Evolutionary conservation across 495 filamentous ascomycete genomes (phyloP), one percentile per base, ranked within the genome.

Genomic region (Evernia prunastri): DNA sequence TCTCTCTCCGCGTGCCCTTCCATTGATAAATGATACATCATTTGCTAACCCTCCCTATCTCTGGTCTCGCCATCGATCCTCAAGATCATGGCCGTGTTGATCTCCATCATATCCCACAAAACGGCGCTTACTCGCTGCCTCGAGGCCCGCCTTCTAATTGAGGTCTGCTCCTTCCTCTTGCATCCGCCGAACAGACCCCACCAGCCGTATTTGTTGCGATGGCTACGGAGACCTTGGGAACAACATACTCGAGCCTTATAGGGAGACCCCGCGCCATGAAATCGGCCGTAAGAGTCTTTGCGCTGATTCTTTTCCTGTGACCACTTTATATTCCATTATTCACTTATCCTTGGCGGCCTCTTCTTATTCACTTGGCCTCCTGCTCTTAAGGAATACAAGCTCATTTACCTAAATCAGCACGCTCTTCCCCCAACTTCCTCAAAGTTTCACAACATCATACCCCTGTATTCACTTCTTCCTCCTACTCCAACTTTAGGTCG

Each of bases 11-110:
- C 40, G 36, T 63, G 27, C 37, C 45, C n/a, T 27, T 57, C 53
- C 23, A 57, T 57, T n/a, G 39, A 42, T n/a, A 33, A 57, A 63
- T n/a, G 39, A 42, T n/a, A 25, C 36, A 29, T 63, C 6, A 1
- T 57, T 57, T 37, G 36, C 39, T 54, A 6, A 31, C 20, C 35
- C 27, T 43, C 33, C 35, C n/a, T n/a, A 31, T 33, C 33, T 29
- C 5, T 33, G 27, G 27, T 54, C 15, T 13, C 15, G 27, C 27
- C 49, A 31, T 17, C 1, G 13, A 6, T 53, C 25, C 27, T 29
- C 27, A 29, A 18, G 25, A 53, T 31, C 3, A 25, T 1, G 13
- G 49, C 5, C 49, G 17, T 7, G 12, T 53, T 17, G 8, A 53
- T 31, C n/a, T n/a, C 13, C 27, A 53, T 13, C 12, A 53, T 53